phyloP scores from a whole-genome alignment of 345 rosid species.

The Eucalyptus decipiens region DNA sequence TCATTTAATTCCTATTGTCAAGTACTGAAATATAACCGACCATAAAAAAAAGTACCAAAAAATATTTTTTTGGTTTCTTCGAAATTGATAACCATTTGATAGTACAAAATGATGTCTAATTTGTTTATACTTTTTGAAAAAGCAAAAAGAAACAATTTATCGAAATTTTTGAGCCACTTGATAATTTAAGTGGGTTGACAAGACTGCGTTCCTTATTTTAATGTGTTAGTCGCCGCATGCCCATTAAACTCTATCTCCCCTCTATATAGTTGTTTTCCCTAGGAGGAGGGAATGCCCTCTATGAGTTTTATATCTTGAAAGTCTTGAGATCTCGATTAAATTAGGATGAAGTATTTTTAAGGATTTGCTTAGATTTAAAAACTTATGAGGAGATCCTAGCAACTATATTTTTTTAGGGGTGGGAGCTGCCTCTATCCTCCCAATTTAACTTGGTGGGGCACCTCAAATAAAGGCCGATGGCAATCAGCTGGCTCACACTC shows the following conservation, averaged over 20 bases:
- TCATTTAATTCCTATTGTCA: accelerated
- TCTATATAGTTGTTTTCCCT: too few relatives aligned
- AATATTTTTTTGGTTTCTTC: accelerated
- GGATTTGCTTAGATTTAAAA: neutral
- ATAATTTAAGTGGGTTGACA: accelerated
- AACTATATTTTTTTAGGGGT: too few relatives aligned
- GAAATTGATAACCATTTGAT: neutral
- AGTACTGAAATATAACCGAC: accelerated
- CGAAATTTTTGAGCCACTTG: accelerated
- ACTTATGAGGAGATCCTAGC: neutral
- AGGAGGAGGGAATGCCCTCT: too few relatives aligned
- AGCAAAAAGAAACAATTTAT: neutral
- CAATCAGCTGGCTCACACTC: too few relatives aligned
- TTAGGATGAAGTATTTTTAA: too few relatives aligned
- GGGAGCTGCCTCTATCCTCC: too few relatives aligned
- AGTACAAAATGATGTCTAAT: accelerated
- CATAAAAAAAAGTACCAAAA: neutral
- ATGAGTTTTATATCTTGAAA: too few relatives aligned
- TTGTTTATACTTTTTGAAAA: accelerated
- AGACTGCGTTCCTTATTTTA: accelerated
- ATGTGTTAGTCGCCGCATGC: accelerated
- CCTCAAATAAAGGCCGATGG: too few relatives aligned
- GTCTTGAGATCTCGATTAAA: accelerated
- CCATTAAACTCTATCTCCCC: too few relatives aligned
- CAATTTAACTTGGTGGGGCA: too few relatives aligned